Evolutionary conservation across 2,329 filamentous ascomycete species (phyloP).

Genomic region (Helotiales sp.): DNA sequence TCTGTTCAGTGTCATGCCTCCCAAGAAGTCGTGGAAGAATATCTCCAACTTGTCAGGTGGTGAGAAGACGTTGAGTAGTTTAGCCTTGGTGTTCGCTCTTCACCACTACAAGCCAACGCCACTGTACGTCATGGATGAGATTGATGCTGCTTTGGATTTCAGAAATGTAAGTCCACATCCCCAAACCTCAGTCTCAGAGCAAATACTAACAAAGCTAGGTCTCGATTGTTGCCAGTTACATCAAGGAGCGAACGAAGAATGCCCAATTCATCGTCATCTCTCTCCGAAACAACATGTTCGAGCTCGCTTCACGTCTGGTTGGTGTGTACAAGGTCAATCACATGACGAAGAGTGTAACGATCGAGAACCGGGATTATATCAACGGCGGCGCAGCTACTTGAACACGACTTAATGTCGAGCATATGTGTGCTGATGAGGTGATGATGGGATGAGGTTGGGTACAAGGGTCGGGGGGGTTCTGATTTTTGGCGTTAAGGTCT

Average conservation of each 20-base stretch:
- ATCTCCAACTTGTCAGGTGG: constrained; percentile 95
- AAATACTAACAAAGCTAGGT: constrained; percentile 59
- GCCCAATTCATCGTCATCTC: constrained; percentile 99
- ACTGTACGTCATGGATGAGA: constrained; percentile 99
- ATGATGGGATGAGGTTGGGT: constrained; percentile 19
- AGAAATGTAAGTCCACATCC: constrained; percentile 74
- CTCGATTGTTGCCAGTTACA: constrained; percentile 97
- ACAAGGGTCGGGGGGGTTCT: constrained; percentile 8
- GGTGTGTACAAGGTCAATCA: constrained; percentile 99
- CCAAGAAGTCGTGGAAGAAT: constrained; percentile 99
- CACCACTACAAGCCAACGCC: constrained; percentile 99
- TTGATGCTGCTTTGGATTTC: constrained; percentile 97
- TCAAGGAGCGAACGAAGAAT: constrained; percentile 99
- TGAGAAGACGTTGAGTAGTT: constrained; percentile 92
- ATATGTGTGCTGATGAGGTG: constrained; percentile 11
- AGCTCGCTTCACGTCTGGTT: constrained; percentile 91
- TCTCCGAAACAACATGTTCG: constrained; percentile 99
- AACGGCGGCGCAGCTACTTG: constrained; percentile 28
- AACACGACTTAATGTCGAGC: not conserved
- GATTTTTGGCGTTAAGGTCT: constrained; percentile 18
- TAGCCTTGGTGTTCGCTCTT: constrained; percentile 95
- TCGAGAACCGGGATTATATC: constrained; percentile 82
- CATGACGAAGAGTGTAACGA: constrained; percentile 93
- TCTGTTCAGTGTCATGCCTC: constrained; percentile 97
- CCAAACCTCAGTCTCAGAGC: not conserved